Conservation (phyloP, 768 basidiomycete genomes). For the Trametes cingulata region DNA sequence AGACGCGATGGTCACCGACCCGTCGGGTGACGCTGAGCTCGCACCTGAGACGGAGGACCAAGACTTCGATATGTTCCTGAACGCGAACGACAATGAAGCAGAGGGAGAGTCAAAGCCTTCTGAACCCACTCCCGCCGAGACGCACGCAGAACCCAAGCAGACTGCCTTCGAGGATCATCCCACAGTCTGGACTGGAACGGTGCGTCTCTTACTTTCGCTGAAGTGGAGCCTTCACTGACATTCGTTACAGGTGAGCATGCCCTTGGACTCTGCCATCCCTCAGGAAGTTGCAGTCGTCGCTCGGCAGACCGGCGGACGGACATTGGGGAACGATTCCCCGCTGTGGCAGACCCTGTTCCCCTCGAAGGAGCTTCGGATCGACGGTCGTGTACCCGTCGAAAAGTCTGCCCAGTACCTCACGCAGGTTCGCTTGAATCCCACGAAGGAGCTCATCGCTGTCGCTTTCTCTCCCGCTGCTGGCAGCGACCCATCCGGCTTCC, state of each 20-base stretch:
- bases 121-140: constrained; percentile 19
- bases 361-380: constrained; percentile 66
- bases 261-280: constrained; percentile 67
- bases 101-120: constrained; percentile 1
- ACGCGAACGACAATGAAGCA: constrained; percentile 54
- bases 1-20: constrained; percentile 33
- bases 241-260: constrained; percentile 68
- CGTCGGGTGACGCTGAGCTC: constrained; percentile 37
- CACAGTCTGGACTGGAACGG: constrained; percentile 75
- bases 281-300: constrained; percentile 68
- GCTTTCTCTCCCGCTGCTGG: constrained; percentile 61
- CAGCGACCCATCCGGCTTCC: constrained; percentile 48
- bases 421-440: constrained; percentile 71
- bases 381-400: constrained; percentile 80
- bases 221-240: constrained; percentile 8
- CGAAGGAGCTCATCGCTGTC: constrained; percentile 79
- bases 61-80: constrained; percentile 86
- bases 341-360: constrained; percentile 83
- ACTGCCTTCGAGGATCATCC: constrained; percentile 56
- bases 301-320: constrained; percentile 78
- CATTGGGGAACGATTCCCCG: constrained; percentile 53
- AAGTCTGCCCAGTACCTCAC: constrained; percentile 78
- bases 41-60: constrained; percentile 60
- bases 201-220: constrained; percentile 35
- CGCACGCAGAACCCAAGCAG: constrained; percentile 43